Evolutionary conservation across 768 basidiomycete species (phyloP), one percentile per base, ranked within the genome.

Genomic region (Boletus pseudo-olivaceus): DNA sequence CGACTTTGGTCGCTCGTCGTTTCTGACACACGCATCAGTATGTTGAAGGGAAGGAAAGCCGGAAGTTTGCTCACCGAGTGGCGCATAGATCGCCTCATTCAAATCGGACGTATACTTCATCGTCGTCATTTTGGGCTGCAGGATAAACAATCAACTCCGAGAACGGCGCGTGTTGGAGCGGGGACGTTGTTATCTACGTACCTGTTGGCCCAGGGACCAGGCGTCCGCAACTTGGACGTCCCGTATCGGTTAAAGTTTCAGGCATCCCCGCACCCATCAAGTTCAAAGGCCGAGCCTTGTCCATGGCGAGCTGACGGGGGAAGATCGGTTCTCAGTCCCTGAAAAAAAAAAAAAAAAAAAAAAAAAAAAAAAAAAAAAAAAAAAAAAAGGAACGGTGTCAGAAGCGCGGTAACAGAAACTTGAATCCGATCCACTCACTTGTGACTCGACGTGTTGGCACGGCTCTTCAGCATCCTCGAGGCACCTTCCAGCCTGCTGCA

Each of bases 381-480:
- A 10, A 7, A 23, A 14, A 17, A 27, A n/a, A n/a, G n/a, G n/a
- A 17, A 4, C 17, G 1, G 4, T 11, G 17, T 58, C 39, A 43
- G 27, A 14, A 20, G 23, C 4, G 32, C 9, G 9, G 40, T 2
- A 23, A 8, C 9, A 19, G 23, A 53, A 10, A 14, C n/a, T 5
- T 1, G 0, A 11, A 34, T 2, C 11, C 23, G n/a, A 35, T 29
- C 9, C 4, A 39, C 51, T 39, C 11, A 51, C 62, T 9, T 30
- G n/a, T n/a, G n/a, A n/a, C n/a, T n/a, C 55, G 11, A 62, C 29
- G 7, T 53, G 51, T 19, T 27, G 26, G 26, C 1, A 48, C 32
- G 61, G 51, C 14, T 1, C 51, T 30, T 55, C 19, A 0, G 62
- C 53, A 7, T 49, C 46, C 23, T 49, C 19, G 19, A 53, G 51